A percentile compares a stretch with the other conserved stretches of the same genome.
Evolutionary conservation across 352 stramenopile genomes (phyloP).

Genomic region (Aphanomyces euteiches): DNA sequence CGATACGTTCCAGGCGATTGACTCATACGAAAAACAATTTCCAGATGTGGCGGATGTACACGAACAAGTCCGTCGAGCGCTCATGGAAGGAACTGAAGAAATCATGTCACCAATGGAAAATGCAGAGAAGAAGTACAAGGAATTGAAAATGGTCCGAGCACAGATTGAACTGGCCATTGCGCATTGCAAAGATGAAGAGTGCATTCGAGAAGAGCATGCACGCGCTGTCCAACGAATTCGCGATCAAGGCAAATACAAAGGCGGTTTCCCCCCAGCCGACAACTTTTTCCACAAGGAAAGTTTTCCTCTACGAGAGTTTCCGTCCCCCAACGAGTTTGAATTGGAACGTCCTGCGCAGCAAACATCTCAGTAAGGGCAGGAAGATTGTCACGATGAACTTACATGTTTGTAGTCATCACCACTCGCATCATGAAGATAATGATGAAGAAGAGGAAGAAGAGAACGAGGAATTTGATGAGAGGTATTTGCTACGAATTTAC

Average conservation of each 20-base stretch:
- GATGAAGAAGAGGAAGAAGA: neutral
- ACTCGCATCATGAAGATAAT: neutral
- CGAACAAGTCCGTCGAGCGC: conserved; percentile 14
- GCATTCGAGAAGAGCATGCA: neutral
- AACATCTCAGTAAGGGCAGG: too few species aligned
- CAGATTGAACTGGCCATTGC: conserved; percentile 4
- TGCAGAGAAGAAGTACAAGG: conserved; percentile 3
- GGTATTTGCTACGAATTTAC: neutral
- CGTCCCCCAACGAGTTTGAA: neutral
- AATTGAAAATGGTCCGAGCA: conserved; percentile 5
- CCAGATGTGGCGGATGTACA: conserved; percentile 12
- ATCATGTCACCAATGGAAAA: neutral
- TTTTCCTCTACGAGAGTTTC: conserved; percentile 7
- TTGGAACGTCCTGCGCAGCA: conserved; percentile 8
- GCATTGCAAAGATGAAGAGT: conserved; percentile 15
- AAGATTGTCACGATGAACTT: too few species aligned
- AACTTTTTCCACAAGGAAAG: neutral
- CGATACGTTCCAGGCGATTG: conserved; percentile 15
- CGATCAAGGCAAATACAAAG: neutral
- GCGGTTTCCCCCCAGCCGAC: neutral
- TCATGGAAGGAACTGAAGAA: conserved; percentile 14
- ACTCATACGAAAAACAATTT: conserved; percentile 14
- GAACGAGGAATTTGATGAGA: neutral
- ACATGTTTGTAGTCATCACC: neutral
- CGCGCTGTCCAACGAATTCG: too few species aligned